Conservation (phyloP, 208 protist genomes). For the Trypanosoma caninum region DNA sequence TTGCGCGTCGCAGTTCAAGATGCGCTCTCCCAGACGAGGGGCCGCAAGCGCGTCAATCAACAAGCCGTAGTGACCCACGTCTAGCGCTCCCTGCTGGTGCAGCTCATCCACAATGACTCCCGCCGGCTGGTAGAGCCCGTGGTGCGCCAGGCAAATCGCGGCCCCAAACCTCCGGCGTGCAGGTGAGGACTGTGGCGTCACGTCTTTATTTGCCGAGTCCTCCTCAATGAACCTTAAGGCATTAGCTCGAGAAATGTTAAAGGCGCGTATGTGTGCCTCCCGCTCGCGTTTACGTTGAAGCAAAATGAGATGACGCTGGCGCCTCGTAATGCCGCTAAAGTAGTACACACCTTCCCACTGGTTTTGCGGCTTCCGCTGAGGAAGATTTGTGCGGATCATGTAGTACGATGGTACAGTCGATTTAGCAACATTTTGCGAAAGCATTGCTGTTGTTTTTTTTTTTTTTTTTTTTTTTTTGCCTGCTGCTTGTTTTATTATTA, state of each 20-base stretch:
- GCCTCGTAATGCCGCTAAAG: conserved; percentile 75
- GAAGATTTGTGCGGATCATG: conserved; percentile 86
- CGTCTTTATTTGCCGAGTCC: not conserved
- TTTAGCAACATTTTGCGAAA: conserved; percentile 85
- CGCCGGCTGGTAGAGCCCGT: conserved; percentile 60
- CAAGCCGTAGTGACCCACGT: conserved; percentile 42
- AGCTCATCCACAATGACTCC: conserved; percentile 45
- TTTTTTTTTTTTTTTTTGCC: conserved; percentile 22
- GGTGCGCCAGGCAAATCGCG: conserved; percentile 39
- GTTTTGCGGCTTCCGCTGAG: conserved; percentile 76
- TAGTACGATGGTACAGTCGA: conserved; percentile 88
- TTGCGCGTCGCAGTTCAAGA: conserved; percentile 64
- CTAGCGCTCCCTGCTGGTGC: conserved; percentile 39
- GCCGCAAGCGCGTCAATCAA: conserved; percentile 51
- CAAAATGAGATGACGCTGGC: conserved; percentile 70
- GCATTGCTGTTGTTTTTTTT: conserved; percentile 23
- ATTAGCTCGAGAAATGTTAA: conserved; percentile 23
- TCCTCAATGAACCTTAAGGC: conserved; percentile 19
- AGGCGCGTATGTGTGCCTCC: conserved; percentile 28
- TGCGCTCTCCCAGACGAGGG: conserved; percentile 33
- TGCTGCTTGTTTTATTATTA: no score
- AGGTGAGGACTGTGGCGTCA: conserved; percentile 1
- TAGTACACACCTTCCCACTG: conserved; percentile 90
- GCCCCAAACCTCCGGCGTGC: conserved; percentile 25
- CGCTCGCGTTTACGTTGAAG: conserved; percentile 74